Percentiles rank a stretch among this genome's conserved stretches.
phyloP scores from a whole-genome alignment of 176 grass and related monocot species.

The Eleusine indica region DNA sequence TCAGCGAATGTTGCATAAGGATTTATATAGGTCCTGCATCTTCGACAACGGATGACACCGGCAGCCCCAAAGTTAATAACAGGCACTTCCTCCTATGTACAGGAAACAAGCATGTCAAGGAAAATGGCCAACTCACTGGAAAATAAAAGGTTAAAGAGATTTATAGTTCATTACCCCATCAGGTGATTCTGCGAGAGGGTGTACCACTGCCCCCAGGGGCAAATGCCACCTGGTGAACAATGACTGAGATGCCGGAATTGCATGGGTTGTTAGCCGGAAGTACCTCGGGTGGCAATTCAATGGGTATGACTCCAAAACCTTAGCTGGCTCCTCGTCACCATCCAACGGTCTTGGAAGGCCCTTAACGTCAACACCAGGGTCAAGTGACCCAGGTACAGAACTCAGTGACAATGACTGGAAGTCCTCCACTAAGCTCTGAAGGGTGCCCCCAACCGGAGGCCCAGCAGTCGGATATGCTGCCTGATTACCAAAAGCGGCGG shows the following conservation, averaged over 20 bases:
- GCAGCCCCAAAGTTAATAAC: conserved; percentile 85
- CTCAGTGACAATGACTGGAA: conserved; percentile 89
- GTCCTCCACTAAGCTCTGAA: conserved; percentile 84
- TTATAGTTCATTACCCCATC: conserved; percentile 75
- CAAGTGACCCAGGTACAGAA: conserved; percentile 70
- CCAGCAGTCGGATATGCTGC: conserved; percentile 49
- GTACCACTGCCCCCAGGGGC: conserved; percentile 82
- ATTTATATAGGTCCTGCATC: conserved; percentile 97
- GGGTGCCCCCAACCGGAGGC: conserved; percentile 49
- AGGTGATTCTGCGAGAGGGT: conserved; percentile 88
- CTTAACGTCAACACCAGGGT: conserved; percentile 72
- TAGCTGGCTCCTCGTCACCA: conserved; percentile 71
- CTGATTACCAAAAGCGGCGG: conserved; percentile 44
- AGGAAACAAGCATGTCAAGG: conserved; percentile 34
- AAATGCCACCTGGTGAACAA: conserved; percentile 93
- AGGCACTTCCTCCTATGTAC: conserved; percentile 78
- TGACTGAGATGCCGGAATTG: conserved; percentile 83
- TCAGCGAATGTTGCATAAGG: conserved; percentile 92
- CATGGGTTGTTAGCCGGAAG: conserved; percentile 87
- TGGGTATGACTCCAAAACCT: conserved; percentile 65
- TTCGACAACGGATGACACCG: conserved; percentile 87
- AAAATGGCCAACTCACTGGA: conserved; percentile 1
- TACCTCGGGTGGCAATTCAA: conserved; percentile 89
- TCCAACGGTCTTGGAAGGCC: conserved; percentile 79
- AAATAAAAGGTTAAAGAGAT: not conserved